Base-by-base conservation (phyloP, 1,284 basidiomycete genomes). In the Rhodotorula sp. region DNA sequence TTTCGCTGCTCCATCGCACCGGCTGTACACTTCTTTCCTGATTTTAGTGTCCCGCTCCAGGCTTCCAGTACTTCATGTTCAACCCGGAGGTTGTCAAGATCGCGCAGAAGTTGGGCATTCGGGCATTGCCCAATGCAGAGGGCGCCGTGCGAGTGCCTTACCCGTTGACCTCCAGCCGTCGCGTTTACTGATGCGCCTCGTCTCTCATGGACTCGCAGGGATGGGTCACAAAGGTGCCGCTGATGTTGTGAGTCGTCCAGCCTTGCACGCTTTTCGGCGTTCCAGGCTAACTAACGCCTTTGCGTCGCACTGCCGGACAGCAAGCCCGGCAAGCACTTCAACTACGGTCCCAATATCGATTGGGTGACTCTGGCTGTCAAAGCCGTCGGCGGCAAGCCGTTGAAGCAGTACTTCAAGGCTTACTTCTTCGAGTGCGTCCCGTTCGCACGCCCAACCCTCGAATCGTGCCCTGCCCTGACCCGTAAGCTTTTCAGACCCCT, bases 311-410 rank as follows among this genome's bases (percentile, higher is more conserved):
- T 3, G 39, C 29, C 2, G n/a, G 7, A 32, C 44, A 56, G 62
- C 9, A 22, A 49, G 27, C 62, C 62, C 17, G 62, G 62, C n/a
- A 13, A 30, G 29, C 30, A n/a, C 6, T 67, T 57, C 36, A 20
- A 13, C 2, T 73, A 73, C 57, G 66, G 68, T n/a, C 52, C 59
- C 1, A 49, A 47, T 32, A 67, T 60, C 47, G 71, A 73, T 32
- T 67, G 63, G 59, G 62, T 70, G 4, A 55, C 63, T 1, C 66
- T 70, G 15, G 47, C 62, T 36, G 39, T 73, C 53, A 56, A 70
- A 22, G 54, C 44, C 1, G 68, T 64, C 4, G 59, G 49, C 30
- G 66, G 68, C 6, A 3, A 56, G 7, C 10, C 51, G 2, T 54
- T 73, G 22, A 63, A 63, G 24, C 19, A 44, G 4, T 73, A 67